Conservation (phyloP, 2,329 filamentous ascomycete genomes). For the Aspergillus brunneoviolaceus region DNA sequence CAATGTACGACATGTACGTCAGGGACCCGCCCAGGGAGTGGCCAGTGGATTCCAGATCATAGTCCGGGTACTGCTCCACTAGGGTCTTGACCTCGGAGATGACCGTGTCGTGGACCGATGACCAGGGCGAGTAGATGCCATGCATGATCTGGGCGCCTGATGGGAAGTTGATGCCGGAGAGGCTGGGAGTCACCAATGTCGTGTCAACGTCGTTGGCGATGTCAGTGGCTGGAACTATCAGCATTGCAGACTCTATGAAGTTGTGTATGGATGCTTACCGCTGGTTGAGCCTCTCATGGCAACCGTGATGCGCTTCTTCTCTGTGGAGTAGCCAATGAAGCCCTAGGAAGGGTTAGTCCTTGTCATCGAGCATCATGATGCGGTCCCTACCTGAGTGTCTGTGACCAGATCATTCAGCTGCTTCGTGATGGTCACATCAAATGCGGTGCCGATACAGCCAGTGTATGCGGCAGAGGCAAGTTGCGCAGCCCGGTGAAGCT, state of each 20-base stretch:
- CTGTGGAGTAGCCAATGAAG: slow-evolving; percentile 28
- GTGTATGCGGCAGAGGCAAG: slow-evolving; percentile 33
- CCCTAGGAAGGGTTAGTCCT: slow-evolving; percentile 18
- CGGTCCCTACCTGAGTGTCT: slow-evolving; percentile 23
- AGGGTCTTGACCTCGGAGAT: slow-evolving; percentile 29
- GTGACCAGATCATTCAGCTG: slow-evolving; percentile 23
- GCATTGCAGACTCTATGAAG: too few relatives aligned
- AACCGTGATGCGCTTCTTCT: slow-evolving; percentile 28
- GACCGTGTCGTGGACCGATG: slow-evolving; percentile 29
- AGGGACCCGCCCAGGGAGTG: slow-evolving; percentile 34
- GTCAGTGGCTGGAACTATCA: slow-evolving; percentile 15
- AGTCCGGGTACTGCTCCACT: slow-evolving; percentile 28
- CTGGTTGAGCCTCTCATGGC: slow-evolving; percentile 33
- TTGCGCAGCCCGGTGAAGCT: slow-evolving; percentile 28
- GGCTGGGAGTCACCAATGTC: slow-evolving; percentile 21
- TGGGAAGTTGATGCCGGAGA: slow-evolving; percentile 32
- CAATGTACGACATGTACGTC: slow-evolving; percentile 34
- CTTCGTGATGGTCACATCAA: slow-evolving; percentile 34
- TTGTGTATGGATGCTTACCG: too few relatives aligned
- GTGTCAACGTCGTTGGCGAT: slow-evolving; percentile 30
- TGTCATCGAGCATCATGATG: not conserved
- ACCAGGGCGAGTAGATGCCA: slow-evolving; percentile 29
- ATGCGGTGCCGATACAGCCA: slow-evolving; percentile 27
- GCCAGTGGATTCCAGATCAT: slow-evolving; percentile 30
- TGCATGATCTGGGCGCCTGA: slow-evolving; percentile 29